These are phyloP conservation scores for Melastoma candidum DNA, from an alignment of 441 rosid genomes.

Conservation along the genomic window DNA sequence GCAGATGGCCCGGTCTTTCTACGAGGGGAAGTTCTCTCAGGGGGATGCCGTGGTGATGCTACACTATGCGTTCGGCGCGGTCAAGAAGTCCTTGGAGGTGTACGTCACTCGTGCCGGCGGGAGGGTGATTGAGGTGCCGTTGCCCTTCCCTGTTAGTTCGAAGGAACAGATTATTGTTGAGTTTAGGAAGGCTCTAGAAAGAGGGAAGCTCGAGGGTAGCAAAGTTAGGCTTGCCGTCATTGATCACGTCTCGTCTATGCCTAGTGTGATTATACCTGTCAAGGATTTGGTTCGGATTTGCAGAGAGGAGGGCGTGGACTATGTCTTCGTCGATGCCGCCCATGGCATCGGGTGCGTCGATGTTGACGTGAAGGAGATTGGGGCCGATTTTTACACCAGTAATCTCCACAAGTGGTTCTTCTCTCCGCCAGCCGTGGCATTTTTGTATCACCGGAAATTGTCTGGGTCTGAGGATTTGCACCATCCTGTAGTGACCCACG, in stretches of 20 bases:
- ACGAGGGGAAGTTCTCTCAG: conserved; percentile 43
- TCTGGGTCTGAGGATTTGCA: conserved; percentile 36
- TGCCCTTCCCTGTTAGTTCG: conserved; percentile 71
- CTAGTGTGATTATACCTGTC: conserved; percentile 69
- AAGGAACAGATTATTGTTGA: conserved; percentile 44
- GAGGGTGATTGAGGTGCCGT: conserved; percentile 59
- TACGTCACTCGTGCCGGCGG: conserved; percentile 79
- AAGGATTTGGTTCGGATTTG: conserved; percentile 67
- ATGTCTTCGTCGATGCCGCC: conserved; percentile 80
- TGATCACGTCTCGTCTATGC: conserved; percentile 94
- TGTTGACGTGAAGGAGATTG: conserved; percentile 75
- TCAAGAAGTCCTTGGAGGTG: conserved; percentile 82
- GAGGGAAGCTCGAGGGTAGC: conserved; percentile 48
- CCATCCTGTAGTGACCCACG: conserved; percentile 89
- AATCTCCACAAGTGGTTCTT: conserved; percentile 92
- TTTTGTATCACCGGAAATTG: conserved; percentile 55
- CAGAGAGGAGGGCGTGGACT: conserved; percentile 73
- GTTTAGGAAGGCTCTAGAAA: conserved; percentile 47
- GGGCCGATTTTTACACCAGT: conserved; percentile 83
- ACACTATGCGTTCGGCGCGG: conserved; percentile 80
- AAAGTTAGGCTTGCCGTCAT: conserved; percentile 78
- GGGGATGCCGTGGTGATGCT: conserved; percentile 82
- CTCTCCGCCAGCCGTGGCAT: conserved; percentile 74
- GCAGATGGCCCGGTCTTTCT: conserved; percentile 57
- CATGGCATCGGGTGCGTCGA: conserved; percentile 88